Base-by-base conservation (phyloP, 768 basidiomycete genomes). In the Kwoniella sp. region DNA sequence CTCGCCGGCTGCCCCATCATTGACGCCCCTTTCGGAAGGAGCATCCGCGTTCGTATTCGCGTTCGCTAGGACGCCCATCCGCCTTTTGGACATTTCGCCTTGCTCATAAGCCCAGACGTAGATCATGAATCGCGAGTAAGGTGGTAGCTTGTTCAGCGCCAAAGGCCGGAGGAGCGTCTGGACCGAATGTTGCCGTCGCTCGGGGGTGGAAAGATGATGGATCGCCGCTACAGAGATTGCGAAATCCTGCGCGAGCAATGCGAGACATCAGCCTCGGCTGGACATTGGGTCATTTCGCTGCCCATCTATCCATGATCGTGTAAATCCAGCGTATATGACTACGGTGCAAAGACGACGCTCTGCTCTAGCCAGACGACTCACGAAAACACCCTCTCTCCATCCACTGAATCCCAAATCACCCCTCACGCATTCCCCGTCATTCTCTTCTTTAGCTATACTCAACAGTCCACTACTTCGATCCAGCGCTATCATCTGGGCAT, bases 41-140 rank as follows among this genome's bases (percentile, higher is more conserved):
- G 0, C 60, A 60, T 17, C 62, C 65, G 5, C 29, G 58, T 37
- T 64, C 17, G 48, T 33, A 1, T 59, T 63, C 2, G 70, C 30
- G 15, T 73, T 71, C 26, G 81, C 71, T 8, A 78, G 74, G 8
- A 81, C 57, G 5, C 83, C 81, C 33, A 95, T 86, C 63, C 78
- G 82, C 33, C 93, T 85, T 76, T 90, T 93, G 1, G 92, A 93
- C 7, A 87, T 80, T 27, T 86, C 85, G 62, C 95, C 91, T 81
- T 99, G 96, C 71, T 97, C 92, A 64, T 90, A 85, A 0, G 95
- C 93, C 96, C 96, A 99, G 33, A 98, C 96, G 69, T 96, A 96
- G 66, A 98, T 88, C 58, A 99, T 82, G 44, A 92, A 81, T 10
- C 91, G 87, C 9, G 92, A 54, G 59, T 68, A 70, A 4, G 64